Evolutionary conservation across 257 asterid species (phyloP).

Genomic region (Ballota nigra): DNA sequence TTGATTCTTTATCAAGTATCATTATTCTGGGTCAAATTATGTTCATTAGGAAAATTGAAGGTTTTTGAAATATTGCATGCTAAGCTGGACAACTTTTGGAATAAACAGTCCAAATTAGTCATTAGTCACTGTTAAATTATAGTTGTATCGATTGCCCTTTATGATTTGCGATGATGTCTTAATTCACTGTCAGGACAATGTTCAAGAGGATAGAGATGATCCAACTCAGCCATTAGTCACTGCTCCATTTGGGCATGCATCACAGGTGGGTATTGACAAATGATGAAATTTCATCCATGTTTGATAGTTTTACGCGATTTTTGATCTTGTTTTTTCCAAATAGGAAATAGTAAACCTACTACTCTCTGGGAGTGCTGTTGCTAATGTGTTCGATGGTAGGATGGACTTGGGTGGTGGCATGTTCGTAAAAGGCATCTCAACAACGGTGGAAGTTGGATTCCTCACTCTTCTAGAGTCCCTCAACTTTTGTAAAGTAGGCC

Average conservation of each 20-base stretch:
- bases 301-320: not conserved
- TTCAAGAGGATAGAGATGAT: slow-evolving; percentile 86
- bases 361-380: slow-evolving; percentile 87
- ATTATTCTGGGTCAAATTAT: not conserved
- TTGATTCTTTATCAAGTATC: not conserved
- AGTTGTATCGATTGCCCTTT: not conserved
- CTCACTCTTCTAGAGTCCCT: slow-evolving; percentile 92
- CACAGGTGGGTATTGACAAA: slow-evolving; percentile 64
- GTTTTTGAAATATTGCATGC: not conserved
- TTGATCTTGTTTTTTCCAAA: slow-evolving; percentile 16
- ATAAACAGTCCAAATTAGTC: not conserved
- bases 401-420: slow-evolving; percentile 96
- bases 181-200: slow-evolving; percentile 33
- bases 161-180: slow-evolving; percentile 6
- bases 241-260: slow-evolving; percentile 99
- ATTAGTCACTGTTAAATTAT: not conserved
- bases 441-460: slow-evolving; percentile 88
- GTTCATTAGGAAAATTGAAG: not conserved
- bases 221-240: slow-evolving; percentile 94
- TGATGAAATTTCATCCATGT: slow-evolving; percentile 7
- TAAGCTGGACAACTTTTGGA: not conserved
- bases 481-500: slow-evolving; percentile 90
- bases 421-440: slow-evolving; percentile 88
- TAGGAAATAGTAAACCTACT: slow-evolving; percentile 95
- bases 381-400: slow-evolving; percentile 86